phyloP scores from a whole-genome alignment of 192 early-diverging fungal species.

The Coemansia sp. region DNA sequence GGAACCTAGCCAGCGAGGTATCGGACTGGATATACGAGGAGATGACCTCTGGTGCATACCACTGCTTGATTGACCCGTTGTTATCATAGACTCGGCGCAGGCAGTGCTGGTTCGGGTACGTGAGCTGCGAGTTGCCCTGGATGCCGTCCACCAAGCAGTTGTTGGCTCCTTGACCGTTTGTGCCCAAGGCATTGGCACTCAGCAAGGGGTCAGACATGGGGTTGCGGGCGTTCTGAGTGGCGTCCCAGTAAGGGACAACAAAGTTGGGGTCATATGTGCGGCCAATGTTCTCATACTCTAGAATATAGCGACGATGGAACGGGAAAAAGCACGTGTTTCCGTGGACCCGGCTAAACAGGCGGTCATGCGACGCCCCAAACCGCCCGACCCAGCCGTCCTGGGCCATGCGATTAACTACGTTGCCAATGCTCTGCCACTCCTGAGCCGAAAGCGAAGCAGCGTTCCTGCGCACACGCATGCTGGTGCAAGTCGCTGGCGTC shows the following conservation, averaged over 20 bases:
- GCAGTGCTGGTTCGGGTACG: slow-evolving; percentile 49
- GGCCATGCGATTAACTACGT: slow-evolving; percentile 37
- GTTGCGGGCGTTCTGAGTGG: slow-evolving; percentile 39
- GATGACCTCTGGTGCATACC: slow-evolving; percentile 51
- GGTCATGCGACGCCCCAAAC: slow-evolving; percentile 41
- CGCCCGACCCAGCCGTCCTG: slow-evolving; percentile 37
- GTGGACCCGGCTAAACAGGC: slow-evolving; percentile 42
- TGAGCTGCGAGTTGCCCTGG: slow-evolving; percentile 46
- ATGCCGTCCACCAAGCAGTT: slow-evolving; percentile 39
- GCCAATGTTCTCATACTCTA: slow-evolving; percentile 48
- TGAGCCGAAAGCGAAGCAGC: slow-evolving; percentile 38
- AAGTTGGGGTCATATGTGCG: slow-evolving; percentile 43
- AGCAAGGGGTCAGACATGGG: slow-evolving; percentile 36
- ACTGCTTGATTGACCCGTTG: slow-evolving; percentile 28
- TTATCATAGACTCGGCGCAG: slow-evolving; percentile 41
- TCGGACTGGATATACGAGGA: slow-evolving; percentile 39
- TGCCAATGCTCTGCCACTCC: slow-evolving; percentile 46
- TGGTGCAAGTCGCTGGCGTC: slow-evolving; percentile 18
- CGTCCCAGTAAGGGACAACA: slow-evolving; percentile 55
- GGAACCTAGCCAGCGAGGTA: slow-evolving; percentile 42
- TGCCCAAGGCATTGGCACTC: slow-evolving; percentile 23
- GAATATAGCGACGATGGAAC: slow-evolving; percentile 53
- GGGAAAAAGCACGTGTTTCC: slow-evolving; percentile 51
- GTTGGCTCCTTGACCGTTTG: slow-evolving; percentile 25
- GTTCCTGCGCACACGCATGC: slow-evolving; percentile 39